Base-by-base conservation (phyloP, 2,329 filamentous ascomycete genomes). In the Spiromastix sp. region DNA sequence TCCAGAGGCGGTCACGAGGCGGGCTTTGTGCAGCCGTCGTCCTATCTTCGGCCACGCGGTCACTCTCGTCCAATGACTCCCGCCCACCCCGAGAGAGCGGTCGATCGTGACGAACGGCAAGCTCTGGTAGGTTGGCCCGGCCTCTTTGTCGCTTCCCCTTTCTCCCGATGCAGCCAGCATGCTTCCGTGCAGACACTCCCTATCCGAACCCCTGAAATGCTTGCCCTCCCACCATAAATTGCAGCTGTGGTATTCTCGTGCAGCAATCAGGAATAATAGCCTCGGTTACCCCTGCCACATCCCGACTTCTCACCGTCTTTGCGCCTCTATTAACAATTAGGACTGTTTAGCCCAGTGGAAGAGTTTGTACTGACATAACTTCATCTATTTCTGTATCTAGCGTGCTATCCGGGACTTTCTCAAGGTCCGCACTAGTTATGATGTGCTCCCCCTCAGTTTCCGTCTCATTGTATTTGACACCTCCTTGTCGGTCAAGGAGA, bases 391-490 rank as follows among this genome's bases (percentile, higher is more conserved):
- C 15, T 20, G 18, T 39, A n/a, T 29, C 18, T 62, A 93, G 87
- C 80, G 80, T 68, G 81, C 83, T 44, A 87, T 96, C 51, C 83
- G 91, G 61, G 84, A 94, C 50, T 98, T 98, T 64, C 78, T 98
- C 57, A 93, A 87, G 62, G 81, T 93, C 49, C 81, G 91, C 55
- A 96, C 85, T 22, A 95, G 87, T 60, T 98, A 98, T 68, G 91
- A 98, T 65, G 91, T 98, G 47, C 72, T 98, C 31, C 91, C 91
- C 12, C 76, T 98, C 42, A 95, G 87, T 48, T 98, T 93, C 64
- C 83, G 91, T 44, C 77, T 98, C 37, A 93, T 98, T 54, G 77
- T 95, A 45, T 84, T 98, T 57, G 93, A 98, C 61, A 96, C 86
- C 43, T 80, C 87, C 43, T 72, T 98, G 39, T 77, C 95, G 37